These are phyloP conservation scores for Geopyxis carbonaria DNA, from an alignment of 495 filamentous ascomycete genomes.

Conservation along the genomic window DNA sequence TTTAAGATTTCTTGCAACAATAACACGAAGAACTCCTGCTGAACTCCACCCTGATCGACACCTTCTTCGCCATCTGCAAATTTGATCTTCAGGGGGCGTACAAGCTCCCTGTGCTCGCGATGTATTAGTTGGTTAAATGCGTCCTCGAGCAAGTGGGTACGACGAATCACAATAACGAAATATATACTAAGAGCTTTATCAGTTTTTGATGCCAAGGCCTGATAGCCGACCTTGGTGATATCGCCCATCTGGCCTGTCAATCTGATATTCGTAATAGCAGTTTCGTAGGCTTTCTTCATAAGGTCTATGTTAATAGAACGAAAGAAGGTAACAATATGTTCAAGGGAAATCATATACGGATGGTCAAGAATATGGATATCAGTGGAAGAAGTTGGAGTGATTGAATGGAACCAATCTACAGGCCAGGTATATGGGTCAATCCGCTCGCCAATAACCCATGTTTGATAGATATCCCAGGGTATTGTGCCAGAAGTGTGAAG, in stretches of 20 bases:
- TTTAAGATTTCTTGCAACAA: constrained; percentile 60
- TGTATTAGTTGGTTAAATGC: constrained; percentile 80
- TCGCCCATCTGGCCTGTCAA: constrained; percentile 43
- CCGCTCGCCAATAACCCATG: constrained; percentile 56
- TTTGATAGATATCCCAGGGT: constrained; percentile 40
- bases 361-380: constrained; percentile 62
- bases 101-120: constrained; percentile 61
- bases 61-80: constrained; percentile 83
- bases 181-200: constrained; percentile 47
- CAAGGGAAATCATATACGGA: constrained; percentile 60
- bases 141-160: constrained; percentile 54
- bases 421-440: constrained; percentile 64
- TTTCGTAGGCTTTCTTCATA: constrained; percentile 64
- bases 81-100: constrained; percentile 72
- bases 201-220: constrained; percentile 7
- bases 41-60: constrained; percentile 81
- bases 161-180: constrained; percentile 56
- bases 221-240: constrained; percentile 27
- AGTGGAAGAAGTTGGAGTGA: constrained; percentile 8
- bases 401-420: constrained; percentile 48
- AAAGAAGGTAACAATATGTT: constrained; percentile 64
- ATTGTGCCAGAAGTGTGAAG: constrained; percentile 39
- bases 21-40: constrained; percentile 85
- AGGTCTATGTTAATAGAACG: constrained; percentile 69
- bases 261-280: constrained; percentile 44